Percentiles rank a stretch among this genome's conserved stretches.
phyloP scores from a whole-genome alignment of 148 eudicot genomes.

The Hydrangea macrophylla region DNA sequence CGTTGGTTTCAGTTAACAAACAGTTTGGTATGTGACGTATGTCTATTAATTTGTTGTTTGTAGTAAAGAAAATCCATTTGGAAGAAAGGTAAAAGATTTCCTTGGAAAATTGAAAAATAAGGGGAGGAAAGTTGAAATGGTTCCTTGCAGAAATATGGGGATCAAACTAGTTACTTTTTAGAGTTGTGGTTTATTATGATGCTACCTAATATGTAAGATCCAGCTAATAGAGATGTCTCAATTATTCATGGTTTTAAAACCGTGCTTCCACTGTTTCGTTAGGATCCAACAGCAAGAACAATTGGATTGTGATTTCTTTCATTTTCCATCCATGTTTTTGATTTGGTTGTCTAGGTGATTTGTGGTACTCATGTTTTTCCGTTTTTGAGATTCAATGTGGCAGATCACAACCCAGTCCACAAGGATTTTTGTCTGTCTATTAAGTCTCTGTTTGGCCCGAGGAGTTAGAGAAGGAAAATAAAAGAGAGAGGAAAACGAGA shows the following conservation, averaged over 20 bases:
- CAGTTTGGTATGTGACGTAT: neutral
- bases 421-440: no score
- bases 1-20: neutral
- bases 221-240: neutral
- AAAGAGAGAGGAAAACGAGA: no score
- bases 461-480: no score
- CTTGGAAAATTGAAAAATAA: neutral
- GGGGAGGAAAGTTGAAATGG: neutral
- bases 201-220: neutral
- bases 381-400: neutral
- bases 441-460: no score
- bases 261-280: neutral
- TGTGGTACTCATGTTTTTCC: neutral
- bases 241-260: slow-evolving; percentile 3
- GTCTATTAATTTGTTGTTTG: neutral
- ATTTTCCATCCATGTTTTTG: neutral
- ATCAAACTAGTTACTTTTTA: neutral
- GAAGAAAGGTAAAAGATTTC: neutral
- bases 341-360: neutral
- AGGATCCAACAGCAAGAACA: neutral
- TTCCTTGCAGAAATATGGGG: neutral
- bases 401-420: slow-evolving; percentile 15
- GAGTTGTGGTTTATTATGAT: neutral
- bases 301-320: neutral
- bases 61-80: neutral